Evolutionary conservation across 2,329 filamentous ascomycete species (phyloP), one percentile per base, ranked within the genome.

Genomic region (Aureobasidium zeae): DNA sequence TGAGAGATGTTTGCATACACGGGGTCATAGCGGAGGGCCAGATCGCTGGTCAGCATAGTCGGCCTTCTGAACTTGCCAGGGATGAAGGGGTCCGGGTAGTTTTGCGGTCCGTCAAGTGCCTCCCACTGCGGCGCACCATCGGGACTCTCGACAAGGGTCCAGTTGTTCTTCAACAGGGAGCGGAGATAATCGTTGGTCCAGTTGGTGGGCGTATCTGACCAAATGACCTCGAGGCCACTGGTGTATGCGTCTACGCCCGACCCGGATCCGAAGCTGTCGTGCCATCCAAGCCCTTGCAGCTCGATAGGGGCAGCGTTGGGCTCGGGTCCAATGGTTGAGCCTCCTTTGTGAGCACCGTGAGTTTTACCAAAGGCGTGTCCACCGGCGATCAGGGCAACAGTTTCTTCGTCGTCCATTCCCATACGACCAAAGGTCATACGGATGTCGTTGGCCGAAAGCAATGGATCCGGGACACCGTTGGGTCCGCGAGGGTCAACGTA

Each of bases 361-460:
- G 82, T 85, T 74, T 88, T 88, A 55, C 83, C 83, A 54, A 88
- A 85, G 19, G 77, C 72, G 69, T 88, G 83, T 26, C 83, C 83
- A 57, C 83, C 83, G 28, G 79, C 79, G 58, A 88, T 87, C 33
- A 88, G 67, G 11, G 83, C 83, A 43, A 84, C 83, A 0, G 83
- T 88, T 70, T 88, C 83, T 64, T 84, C 78, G 58, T 87, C 81
- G 58, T 84, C 77, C 83, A 88, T 87, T 49, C 78, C 83, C 83
- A 88, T 87, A 60, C 82, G 81, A 50, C 71, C 71, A 53, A 87
- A 88, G 15, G 83, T 85, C 46, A 69, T 72, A 51, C 81, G 81
- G 57, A 87, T 87, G 55, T 88, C 83, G 45, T 71, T 64, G 30
- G 77, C 83, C 2, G 83, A 73, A 11, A 79, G 79, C 28, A 79